Evolutionary conservation across 1,139 yeast species (phyloP).

Genomic region (Magnusiomyces suaveolens): DNA sequence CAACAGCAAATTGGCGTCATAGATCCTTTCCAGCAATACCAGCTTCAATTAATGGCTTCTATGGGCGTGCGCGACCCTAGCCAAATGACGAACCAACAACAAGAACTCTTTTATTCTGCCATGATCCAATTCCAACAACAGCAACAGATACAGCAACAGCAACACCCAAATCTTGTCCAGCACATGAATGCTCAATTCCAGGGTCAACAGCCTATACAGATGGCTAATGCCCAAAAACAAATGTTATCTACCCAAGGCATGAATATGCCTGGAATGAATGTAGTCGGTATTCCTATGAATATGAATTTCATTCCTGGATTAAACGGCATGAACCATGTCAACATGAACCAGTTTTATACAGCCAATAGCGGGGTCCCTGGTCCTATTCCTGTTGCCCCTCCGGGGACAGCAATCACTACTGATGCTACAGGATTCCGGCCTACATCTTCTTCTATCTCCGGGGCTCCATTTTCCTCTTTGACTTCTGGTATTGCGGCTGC

Average conservation of each 20-base stretch:
- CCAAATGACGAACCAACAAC: constrained; percentile 1
- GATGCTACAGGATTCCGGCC: not conserved
- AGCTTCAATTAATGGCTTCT: not conserved
- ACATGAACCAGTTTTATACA: not conserved
- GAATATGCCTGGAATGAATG: not conserved
- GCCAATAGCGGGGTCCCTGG: not conserved
- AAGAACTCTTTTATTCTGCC: not conserved
- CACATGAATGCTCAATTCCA: not conserved
- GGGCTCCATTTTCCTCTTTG: not conserved
- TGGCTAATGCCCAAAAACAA: not conserved
- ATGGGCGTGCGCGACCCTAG: not conserved
- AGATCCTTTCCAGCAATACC: not conserved
- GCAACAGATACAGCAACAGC: too few species aligned
- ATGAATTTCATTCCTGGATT: not conserved
- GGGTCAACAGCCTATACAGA: not conserved
- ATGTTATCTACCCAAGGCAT: not conserved
- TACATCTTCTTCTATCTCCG: not conserved
- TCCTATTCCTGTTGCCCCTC: too few species aligned
- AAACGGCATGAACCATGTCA: not conserved
- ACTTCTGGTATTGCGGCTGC: not conserved
- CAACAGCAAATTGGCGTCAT: not conserved
- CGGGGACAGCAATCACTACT: not conserved
- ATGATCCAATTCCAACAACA: not conserved
- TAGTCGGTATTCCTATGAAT: not conserved
- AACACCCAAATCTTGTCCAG: not conserved